Base-by-base conservation (phyloP, 352 stramenopile genomes). In the Phytophthora meadii region DNA sequence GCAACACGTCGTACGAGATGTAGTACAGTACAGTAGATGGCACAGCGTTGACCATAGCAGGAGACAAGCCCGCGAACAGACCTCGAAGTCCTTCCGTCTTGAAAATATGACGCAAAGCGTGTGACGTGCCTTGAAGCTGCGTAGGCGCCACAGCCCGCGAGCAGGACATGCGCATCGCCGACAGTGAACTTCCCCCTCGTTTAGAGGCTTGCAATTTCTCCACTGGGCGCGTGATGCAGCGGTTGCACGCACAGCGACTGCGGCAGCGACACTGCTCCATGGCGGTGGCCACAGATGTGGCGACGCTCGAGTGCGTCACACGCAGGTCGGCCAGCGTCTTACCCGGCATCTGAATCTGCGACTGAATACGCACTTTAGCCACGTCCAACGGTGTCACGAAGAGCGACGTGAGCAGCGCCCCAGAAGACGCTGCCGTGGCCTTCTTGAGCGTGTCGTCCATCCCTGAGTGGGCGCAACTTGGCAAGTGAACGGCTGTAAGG, bases 11-110 rank as follows among this genome's bases (percentile, higher is more conserved):
- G 76, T 99, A 99, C 19, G 88, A 90, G 12, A 96, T 89, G 74
- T 98, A 99, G 72, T 99, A 99, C 19, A 98, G 65, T 48, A 98
- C 92, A 4, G 94, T 98, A 44, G 94, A 98, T 0, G 96, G 95
- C 11, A 98, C 81, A 2, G 91, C 90, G 77, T 98, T 98, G 53
- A 98, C 65, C 54, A 99, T 84, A 10, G 94, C 97, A 6, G 96
- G 95, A 5, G 77, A 80, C 10, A 98, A 72, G 0, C 95, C 95
- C 4, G 85, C 79, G 65, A 97, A 98, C n/a, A 97, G 70, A 0
- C 81, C 87, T 14, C 46, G 25, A 2, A 93, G 34, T 15, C 90
- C 91, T 61, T 97, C 91, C 0, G 83, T 92, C 27, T 74, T 66
- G 44, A 92, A 81, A n/a, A 97, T 94, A 54, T 94, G 79, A 27